These are phyloP conservation scores for Penicillium cinerascens DNA, from an alignment of 495 filamentous ascomycete species.

Conservation along the genomic window DNA sequence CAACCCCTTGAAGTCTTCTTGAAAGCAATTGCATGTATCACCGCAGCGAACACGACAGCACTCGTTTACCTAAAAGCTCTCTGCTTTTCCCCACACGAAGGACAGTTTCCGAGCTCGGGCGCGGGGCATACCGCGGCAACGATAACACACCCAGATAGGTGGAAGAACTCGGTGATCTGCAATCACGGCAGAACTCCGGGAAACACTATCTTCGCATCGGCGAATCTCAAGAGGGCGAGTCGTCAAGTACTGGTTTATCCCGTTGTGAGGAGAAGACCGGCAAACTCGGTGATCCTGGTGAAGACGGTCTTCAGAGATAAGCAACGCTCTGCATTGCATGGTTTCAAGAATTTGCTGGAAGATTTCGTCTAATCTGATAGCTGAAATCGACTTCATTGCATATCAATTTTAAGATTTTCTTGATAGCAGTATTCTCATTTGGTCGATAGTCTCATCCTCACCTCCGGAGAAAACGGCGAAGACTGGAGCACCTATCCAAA, in stretches of 20 bases:
- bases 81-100: neutral
- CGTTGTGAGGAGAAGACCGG: neutral
- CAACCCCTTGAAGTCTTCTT: neutral
- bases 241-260: neutral
- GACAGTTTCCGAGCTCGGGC: neutral
- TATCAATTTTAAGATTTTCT: neutral
- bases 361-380: neutral
- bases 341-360: neutral
- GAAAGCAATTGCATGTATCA: neutral
- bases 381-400: neutral
- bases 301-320: neutral
- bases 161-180: neutral
- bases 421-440: neutral
- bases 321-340: too few species aligned
- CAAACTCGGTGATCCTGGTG: neutral
- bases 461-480: neutral
- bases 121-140: neutral
- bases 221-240: neutral
- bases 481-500: too few species aligned
- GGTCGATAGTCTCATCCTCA: neutral
- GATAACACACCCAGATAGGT: neutral
- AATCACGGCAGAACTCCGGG: neutral
- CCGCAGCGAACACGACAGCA: neutral
- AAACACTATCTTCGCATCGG: neutral
- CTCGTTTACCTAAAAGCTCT: neutral